Evolutionary conservation across 306 rosid species (phyloP), one percentile per base, ranked within the genome.

Genomic region (Hippophae gyantsensis): DNA sequence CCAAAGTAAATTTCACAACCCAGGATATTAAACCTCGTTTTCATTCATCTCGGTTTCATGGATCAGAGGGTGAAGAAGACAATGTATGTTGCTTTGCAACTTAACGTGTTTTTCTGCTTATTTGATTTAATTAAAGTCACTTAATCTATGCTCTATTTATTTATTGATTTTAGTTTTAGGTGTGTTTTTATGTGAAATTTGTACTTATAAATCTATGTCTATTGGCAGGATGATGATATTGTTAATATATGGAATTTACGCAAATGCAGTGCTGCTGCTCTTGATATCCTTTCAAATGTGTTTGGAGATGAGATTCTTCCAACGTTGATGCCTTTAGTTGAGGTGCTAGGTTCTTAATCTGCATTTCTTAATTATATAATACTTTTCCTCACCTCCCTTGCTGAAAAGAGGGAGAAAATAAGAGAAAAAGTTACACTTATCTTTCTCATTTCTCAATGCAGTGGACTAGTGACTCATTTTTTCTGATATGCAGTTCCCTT

Each of bases 191-290:
- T 23, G 52, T 13, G 51, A 27, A 60, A 56, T 50, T 53, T 65
- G 32, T 69, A 6, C 43, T 42, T 52, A 60, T 32, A 14, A 46
- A 23, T 12, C 13, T 60, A 53, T 42, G 41, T 53, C 48, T 66
- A 58, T 74, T 69, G 56, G 63, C 81, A 93, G 99, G 97, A 93
- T 48, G 99, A 89, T 52, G 97, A 89, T 65, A 87, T 86, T 74
- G 96, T 89, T 50, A 89, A 86, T 74, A 81, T 86, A 9, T 93
- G 99, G 99, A 93, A 86, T 79, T 84, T 93, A 74, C 90, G 99
- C 71, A 93, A 93, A 79, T 93, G 99, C 86, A 93, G 99, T 69
- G 99, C 99, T 5, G 99, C 99, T 55, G 99, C 99, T 60, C 82
- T 93, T 10, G 99, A 93, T 77, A 69, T 82, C 67, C 85, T 93